phyloP scores from a whole-genome alignment of 805 yeast genomes.

The Spathaspora girioi region DNA sequence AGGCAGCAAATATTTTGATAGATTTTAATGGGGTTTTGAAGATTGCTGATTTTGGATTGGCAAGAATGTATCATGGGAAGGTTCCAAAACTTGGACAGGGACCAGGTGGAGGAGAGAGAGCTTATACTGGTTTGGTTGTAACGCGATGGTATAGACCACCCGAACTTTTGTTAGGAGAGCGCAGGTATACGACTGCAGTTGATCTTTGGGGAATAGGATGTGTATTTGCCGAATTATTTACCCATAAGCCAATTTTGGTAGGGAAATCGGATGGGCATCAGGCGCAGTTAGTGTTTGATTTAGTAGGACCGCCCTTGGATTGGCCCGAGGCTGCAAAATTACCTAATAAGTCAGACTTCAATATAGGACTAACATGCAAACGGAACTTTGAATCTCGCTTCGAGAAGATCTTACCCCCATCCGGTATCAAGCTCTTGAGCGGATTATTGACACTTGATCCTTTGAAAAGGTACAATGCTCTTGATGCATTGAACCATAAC shows the following conservation, averaged over 20 bases:
- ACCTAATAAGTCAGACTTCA: constrained; percentile 51
- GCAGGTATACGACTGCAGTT: constrained; percentile 86
- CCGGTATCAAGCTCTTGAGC: constrained; percentile 54
- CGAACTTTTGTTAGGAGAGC: constrained; percentile 82
- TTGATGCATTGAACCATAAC: constrained; percentile 65
- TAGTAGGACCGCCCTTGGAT: constrained; percentile 75
- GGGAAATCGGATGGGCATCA: constrained; percentile 89
- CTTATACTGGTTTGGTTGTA: constrained; percentile 69
- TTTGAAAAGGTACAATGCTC: constrained; percentile 67
- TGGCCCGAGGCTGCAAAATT: constrained; percentile 62
- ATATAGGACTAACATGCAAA: constrained; percentile 41
- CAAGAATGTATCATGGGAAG: constrained; percentile 65
- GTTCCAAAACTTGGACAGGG: constrained; percentile 52
- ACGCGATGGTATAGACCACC: constrained; percentile 99
- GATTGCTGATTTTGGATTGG: constrained; percentile 94
- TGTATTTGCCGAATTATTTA: constrained; percentile 87
- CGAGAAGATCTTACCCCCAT: constrained; percentile 33
- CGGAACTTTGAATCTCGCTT: constrained; percentile 51
- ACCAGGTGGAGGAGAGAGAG: constrained; percentile 54
- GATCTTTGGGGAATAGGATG: constrained; percentile 99
- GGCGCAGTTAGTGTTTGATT: constrained; percentile 71
- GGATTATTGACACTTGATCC: constrained; percentile 72
- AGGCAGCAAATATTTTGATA: constrained; percentile 90
- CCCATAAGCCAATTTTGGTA: constrained; percentile 74
- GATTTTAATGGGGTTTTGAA: constrained; percentile 75